phyloP scores from a whole-genome alignment of 345 rosid genomes.

The Ricinus communis region DNA sequence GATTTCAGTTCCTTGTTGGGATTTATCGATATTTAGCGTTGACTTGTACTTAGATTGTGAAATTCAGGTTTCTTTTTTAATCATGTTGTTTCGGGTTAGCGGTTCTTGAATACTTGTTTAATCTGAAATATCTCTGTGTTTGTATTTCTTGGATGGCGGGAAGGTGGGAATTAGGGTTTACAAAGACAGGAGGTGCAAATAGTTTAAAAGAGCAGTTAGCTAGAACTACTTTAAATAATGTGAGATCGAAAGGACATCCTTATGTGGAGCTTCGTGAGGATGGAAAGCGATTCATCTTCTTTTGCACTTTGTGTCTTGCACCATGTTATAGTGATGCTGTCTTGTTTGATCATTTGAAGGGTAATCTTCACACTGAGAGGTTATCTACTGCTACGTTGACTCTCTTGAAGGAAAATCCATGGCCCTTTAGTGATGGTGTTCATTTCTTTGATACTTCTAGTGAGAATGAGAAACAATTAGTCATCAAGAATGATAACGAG shows the following conservation, averaged over 20 bases:
- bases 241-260: conserved; percentile 69
- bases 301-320: conserved; percentile 82
- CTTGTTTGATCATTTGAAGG: conserved; percentile 74
- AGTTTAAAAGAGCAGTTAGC: conserved; percentile 70
- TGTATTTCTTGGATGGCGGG: conserved; percentile 52
- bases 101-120: conserved; percentile 20
- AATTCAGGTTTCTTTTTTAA: conserved; percentile 34
- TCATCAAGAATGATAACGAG: conserved; percentile 26
- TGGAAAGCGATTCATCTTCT: conserved; percentile 70
- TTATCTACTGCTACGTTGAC: conserved; percentile 69
- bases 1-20: conserved; percentile 4
- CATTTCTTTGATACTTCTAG: conserved; percentile 62
- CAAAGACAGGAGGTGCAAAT: conserved; percentile 31
- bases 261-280: conserved; percentile 82
- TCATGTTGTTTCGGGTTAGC: too few relatives aligned
- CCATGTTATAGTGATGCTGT: conserved; percentile 77
- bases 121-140: conserved; percentile 22
- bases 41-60: too few relatives aligned
- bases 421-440: conserved; percentile 92
- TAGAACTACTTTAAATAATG: conserved; percentile 56
- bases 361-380: conserved; percentile 72
- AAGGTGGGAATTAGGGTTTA: conserved; percentile 55
- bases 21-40: conserved; percentile 15
- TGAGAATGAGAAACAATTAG: conserved; percentile 35
- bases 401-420: conserved; percentile 66